These are phyloP conservation scores for Plasmodium blacklocki DNA, from an alignment of 169 alveolate species.

Conservation along the genomic window DNA sequence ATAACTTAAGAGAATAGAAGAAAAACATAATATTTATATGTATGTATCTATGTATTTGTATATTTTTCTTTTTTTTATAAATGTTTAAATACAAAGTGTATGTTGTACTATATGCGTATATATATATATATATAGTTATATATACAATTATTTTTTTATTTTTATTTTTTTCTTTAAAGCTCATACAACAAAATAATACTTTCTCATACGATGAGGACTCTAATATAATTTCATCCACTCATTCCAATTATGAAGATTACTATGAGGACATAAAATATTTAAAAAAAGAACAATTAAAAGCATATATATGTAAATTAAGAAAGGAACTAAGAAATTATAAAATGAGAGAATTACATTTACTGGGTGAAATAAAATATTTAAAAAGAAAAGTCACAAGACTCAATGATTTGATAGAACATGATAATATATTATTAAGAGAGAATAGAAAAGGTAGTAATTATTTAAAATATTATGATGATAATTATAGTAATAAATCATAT, in stretches of 20 bases:
- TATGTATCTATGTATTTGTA: neutral
- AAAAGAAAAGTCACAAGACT: constrained; percentile 56
- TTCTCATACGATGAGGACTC: too few species aligned
- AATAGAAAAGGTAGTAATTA: neutral
- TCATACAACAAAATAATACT: neutral
- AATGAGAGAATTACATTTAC: constrained; percentile 28
- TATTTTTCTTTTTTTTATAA: neutral
- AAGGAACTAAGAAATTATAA: constrained; percentile 56
- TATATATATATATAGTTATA: neutral
- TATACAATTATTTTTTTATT: neutral
- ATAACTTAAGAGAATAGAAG: too few species aligned
- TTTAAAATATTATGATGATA: too few species aligned
- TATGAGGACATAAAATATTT: constrained; percentile 58
- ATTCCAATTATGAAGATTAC: neutral
- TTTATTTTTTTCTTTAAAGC: constrained; percentile 8
- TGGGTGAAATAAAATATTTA: constrained; percentile 58
- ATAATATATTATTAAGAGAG: constrained; percentile 24
- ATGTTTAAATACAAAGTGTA: neutral
- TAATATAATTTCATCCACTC: too few species aligned
- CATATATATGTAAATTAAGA: constrained; percentile 61
- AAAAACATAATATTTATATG: too few species aligned
- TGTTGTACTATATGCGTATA: neutral
- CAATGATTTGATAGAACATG: constrained; percentile 44
- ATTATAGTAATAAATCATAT: too few species aligned
- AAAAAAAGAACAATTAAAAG: constrained; percentile 60